Conservation (phyloP, 2,329 filamentous ascomycete genomes). For the Coniella lustricola region DNA sequence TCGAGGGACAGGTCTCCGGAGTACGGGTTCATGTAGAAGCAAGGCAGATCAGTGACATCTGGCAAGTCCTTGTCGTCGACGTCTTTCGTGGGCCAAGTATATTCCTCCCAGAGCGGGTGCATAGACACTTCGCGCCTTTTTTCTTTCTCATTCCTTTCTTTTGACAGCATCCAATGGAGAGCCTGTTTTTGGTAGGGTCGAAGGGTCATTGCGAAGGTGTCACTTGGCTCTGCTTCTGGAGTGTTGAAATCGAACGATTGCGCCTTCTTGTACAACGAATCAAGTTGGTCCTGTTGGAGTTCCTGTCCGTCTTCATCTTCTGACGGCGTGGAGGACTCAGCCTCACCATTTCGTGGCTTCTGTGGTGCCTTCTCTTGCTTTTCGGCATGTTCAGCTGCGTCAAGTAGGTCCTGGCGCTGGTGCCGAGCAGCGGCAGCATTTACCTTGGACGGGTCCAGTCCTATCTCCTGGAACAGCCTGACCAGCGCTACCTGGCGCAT, state of each 20-base stretch:
- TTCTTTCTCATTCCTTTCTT: constrained; percentile 73
- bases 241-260: constrained; percentile 95
- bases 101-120: constrained; percentile 98
- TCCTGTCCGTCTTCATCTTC: constrained; percentile 81
- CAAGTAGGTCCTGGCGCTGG: constrained; percentile 74
- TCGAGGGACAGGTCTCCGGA: constrained; percentile 88
- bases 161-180: constrained; percentile 90
- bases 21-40: constrained; percentile 95
- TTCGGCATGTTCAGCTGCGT: constrained; percentile 83
- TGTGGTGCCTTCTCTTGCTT: constrained; percentile 54
- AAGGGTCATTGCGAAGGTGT: constrained; percentile 74
- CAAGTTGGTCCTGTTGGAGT: constrained; percentile 90
- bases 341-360: constrained; percentile 19
- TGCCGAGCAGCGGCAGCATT: constrained; percentile 70
- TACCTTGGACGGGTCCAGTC: constrained; percentile 66
- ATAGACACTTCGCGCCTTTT: constrained; percentile 68
- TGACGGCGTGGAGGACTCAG: constrained; percentile 44
- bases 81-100: constrained; percentile 81
- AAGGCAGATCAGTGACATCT: constrained; percentile 54
- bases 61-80: constrained; percentile 74
- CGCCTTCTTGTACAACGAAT: constrained; percentile 88
- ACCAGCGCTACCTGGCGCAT: constrained; percentile 82
- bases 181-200: constrained; percentile 95
- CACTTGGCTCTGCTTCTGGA: constrained; percentile 74
- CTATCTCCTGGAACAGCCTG: constrained; percentile 83